Conservation (phyloP, 208 protist species). For the Crithidia brevicula region DNA sequence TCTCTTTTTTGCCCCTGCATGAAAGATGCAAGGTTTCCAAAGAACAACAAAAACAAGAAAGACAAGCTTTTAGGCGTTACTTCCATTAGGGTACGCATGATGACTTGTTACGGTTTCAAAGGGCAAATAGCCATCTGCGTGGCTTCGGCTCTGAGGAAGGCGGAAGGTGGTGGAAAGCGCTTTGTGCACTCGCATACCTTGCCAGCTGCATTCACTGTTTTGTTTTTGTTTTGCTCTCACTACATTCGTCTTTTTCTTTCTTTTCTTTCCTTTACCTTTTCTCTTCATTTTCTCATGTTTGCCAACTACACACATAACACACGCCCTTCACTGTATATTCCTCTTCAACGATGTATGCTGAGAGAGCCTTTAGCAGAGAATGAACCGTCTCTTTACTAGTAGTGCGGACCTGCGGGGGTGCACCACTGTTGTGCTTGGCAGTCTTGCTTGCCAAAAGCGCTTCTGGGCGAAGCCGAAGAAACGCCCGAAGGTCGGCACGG, state of each 20-base stretch:
- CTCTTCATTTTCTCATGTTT: slow-evolving; percentile 1
- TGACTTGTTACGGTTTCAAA: no score
- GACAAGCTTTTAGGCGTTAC: not conserved
- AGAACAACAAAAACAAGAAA: not conserved
- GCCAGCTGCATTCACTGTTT: not conserved
- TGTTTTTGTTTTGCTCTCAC: not conserved
- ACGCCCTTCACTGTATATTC: not conserved
- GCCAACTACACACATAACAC: not conserved
- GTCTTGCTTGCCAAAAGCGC: slow-evolving; percentile 57
- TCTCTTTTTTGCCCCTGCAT: not conserved
- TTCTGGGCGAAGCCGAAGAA: slow-evolving; percentile 92
- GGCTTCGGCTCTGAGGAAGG: no score
- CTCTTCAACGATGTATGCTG: not conserved
- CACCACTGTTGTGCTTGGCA: slow-evolving; percentile 20
- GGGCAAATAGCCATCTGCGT: no score
- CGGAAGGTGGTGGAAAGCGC: no score
- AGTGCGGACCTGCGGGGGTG: slow-evolving; percentile 58
- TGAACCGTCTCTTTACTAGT: slow-evolving; percentile 70
- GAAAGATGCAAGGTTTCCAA: no score
- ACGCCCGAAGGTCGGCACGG: slow-evolving; percentile 85
- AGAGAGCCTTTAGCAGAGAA: not conserved
- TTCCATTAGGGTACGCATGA: no score
- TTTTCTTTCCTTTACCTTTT: not conserved
- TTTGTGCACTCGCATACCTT: no score
- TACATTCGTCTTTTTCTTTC: not conserved